Conservation (phyloP, 106 monocot species). For the Apostasia ramifera region DNA sequence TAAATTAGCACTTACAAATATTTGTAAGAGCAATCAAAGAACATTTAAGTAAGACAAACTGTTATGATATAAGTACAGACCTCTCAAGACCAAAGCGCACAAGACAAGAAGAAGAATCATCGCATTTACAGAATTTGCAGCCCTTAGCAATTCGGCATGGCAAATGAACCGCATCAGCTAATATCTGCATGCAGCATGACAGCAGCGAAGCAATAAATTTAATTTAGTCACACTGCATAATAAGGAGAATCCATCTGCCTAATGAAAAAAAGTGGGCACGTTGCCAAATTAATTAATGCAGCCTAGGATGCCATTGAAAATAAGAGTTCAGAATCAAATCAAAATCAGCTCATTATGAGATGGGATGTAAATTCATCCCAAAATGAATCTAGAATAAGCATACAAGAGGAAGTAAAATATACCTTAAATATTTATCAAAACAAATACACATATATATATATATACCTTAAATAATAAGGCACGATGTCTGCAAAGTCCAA, state of each 20-base stretch:
- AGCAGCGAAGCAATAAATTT: neutral
- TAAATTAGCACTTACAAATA: no score
- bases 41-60: no score
- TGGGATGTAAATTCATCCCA: neutral
- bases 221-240: neutral
- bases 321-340: neutral
- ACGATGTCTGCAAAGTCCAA: slow-evolving; percentile 89
- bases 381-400: neutral
- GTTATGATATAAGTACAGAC: slow-evolving; percentile 10
- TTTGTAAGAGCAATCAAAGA: no score
- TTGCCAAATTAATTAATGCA: neutral
- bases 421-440: neutral
- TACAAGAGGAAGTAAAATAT: neutral
- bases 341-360: neutral
- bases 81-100: slow-evolving; percentile 81
- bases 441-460: slow-evolving; percentile 1
- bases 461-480: slow-evolving; percentile 84
- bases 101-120: slow-evolving; percentile 81
- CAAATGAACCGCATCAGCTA: slow-evolving; percentile 79
- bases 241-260: neutral
- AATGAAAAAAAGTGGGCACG: neutral
- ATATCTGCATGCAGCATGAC: slow-evolving; percentile 31
- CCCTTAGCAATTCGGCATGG: slow-evolving; percentile 94
- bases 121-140: slow-evolving; percentile 76
- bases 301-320: neutral